These are phyloP conservation scores for Aspergillus panamensis DNA, from an alignment of 495 filamentous ascomycete genomes.

Conservation along the genomic window DNA sequence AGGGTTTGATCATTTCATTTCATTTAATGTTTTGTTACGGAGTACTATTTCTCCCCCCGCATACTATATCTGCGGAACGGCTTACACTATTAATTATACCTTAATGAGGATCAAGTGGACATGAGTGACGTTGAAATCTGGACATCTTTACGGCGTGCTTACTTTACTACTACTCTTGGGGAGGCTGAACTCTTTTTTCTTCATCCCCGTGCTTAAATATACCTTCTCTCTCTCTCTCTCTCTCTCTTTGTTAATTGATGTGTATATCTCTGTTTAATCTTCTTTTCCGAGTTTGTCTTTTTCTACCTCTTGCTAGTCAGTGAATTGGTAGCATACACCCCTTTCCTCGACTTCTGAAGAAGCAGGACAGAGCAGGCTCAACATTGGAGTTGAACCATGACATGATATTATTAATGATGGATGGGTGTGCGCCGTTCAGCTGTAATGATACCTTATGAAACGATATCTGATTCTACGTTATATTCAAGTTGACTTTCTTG, in stretches of 20 bases:
- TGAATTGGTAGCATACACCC: background rate
- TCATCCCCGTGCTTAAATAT: background rate
- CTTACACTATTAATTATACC: conserved; percentile 18
- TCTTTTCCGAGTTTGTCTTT: background rate
- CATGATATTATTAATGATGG: background rate
- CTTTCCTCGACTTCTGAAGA: too few species aligned
- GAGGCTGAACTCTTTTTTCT: background rate
- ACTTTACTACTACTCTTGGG: background rate
- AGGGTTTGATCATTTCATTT: conserved; percentile 10
- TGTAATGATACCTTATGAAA: background rate
- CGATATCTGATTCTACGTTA: background rate
- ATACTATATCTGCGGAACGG: background rate
- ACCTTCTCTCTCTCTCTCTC: background rate
- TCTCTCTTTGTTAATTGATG: background rate
- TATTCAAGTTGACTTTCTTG: too few species aligned
- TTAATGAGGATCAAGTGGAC: conserved; percentile 19
- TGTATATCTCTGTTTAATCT: conserved; percentile 6
- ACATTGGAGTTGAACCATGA: background rate
- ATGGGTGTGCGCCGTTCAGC: background rate
- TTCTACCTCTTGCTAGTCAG: background rate
- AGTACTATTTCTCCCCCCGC: too few species aligned
- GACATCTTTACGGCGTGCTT: conserved; percentile 1
- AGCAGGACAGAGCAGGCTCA: too few species aligned
- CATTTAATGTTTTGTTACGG: conserved; percentile 1
- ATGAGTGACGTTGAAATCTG: conserved; percentile 14